Conservation (phyloP, 768 basidiomycete genomes). For the Gymnopilus junonius region DNA sequence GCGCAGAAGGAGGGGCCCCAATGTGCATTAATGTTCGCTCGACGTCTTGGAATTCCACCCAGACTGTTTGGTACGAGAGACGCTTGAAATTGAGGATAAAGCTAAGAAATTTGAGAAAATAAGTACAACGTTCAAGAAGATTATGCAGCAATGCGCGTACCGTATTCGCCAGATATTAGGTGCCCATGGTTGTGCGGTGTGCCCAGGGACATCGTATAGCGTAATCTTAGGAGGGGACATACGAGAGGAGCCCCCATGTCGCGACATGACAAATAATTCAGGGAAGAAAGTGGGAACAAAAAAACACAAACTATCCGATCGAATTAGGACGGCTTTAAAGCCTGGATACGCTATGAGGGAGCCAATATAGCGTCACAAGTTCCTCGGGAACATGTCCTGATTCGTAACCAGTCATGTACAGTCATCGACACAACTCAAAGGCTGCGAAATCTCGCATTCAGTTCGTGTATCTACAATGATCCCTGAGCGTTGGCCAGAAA, state of each 20-base stretch:
- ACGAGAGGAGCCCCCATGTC: slow-evolving; percentile 19
- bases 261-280: slow-evolving; percentile 24
- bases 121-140: slow-evolving; percentile 1
- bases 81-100: slow-evolving; percentile 81
- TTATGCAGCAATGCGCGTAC: slow-evolving; percentile 31
- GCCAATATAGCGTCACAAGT: slow-evolving; percentile 21
- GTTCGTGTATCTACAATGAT: slow-evolving; percentile 23
- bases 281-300: slow-evolving; percentile 2
- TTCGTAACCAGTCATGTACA: slow-evolving; percentile 26
- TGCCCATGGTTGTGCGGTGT: slow-evolving; percentile 70
- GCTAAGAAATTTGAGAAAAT: slow-evolving; percentile 34
- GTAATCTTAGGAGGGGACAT: slow-evolving; percentile 52
- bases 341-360: slow-evolving; percentile 8
- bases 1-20: slow-evolving; percentile 59
- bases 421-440: slow-evolving; percentile 26
- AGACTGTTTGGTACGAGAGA: slow-evolving; percentile 68
- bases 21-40: slow-evolving; percentile 62
- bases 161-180: slow-evolving; percentile 78
- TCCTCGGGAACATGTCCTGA: slow-evolving; percentile 23
- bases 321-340: slow-evolving; percentile 18
- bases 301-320: slow-evolving; percentile 4
- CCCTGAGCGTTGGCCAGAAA: slow-evolving; percentile 32
- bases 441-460: slow-evolving; percentile 17
- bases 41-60: slow-evolving; percentile 74
- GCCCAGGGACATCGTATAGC: slow-evolving; percentile 70